Percentiles rank a stretch among this genome's conserved stretches.
phyloP scores from a whole-genome alignment of 129 eudicot species.

The Pseudognaphalium luteoalbum region DNA sequence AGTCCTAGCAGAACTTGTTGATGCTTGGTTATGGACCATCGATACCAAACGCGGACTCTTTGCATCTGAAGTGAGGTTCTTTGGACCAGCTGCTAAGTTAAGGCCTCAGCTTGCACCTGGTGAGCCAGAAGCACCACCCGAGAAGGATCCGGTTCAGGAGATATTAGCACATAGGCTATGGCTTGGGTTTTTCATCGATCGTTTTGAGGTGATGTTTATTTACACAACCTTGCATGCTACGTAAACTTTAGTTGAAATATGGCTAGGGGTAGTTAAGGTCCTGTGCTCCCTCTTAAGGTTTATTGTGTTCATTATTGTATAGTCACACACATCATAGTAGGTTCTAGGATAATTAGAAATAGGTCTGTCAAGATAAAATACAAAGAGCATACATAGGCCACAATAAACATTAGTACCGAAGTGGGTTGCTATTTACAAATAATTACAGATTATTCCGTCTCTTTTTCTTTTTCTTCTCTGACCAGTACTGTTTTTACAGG shows the following conservation, averaged over 20 bases:
- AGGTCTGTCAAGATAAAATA: background rate
- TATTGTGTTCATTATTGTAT: background rate
- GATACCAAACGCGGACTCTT: constrained; percentile 95
- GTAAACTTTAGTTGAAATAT: background rate
- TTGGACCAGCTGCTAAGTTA: constrained; percentile 92
- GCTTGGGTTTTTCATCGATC: constrained; percentile 97
- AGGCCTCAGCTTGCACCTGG: constrained; percentile 94
- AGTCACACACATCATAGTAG: background rate
- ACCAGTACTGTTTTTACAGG: constrained; percentile 43
- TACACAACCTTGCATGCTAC: constrained; percentile 8
- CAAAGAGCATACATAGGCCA: background rate
- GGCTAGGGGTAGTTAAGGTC: constrained; percentile 1
- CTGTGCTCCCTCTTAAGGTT: background rate
- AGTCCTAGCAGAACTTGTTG: constrained; percentile 97
- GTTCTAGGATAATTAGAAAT: background rate
- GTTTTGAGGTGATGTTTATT: constrained; percentile 72
- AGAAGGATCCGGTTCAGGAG: constrained; percentile 90
- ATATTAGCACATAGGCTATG: constrained; percentile 95
- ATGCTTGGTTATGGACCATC: constrained; percentile 99
- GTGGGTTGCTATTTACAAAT: background rate
- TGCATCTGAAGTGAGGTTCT: constrained; percentile 81
- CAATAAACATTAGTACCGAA: background rate
- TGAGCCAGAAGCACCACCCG: constrained; percentile 85
- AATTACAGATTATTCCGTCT: background rate
- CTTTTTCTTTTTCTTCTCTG: constrained; percentile 13